These are phyloP conservation scores for Musa acuminata DNA, from an alignment of 176 grass and related monocot genomes.

Conservation along the genomic window DNA sequence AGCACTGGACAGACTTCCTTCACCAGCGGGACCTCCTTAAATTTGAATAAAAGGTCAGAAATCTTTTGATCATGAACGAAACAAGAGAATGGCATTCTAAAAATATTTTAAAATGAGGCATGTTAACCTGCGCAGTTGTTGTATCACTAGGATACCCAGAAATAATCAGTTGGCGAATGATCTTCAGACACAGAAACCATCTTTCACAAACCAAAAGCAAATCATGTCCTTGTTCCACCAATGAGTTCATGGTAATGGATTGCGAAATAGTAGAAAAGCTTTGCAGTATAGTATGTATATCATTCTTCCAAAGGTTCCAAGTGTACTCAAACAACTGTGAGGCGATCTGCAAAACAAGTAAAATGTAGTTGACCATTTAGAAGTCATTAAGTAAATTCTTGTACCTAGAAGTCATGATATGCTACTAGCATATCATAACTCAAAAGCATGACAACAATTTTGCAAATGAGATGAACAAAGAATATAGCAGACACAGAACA, in stretches of 20 bases:
- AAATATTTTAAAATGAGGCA: conserved; percentile 2
- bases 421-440: not conserved
- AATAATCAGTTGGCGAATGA: conserved; percentile 68
- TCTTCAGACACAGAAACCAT: conserved; percentile 88
- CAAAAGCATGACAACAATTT: not conserved
- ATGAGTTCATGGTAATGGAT: conserved; percentile 46
- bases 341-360: conserved; percentile 55
- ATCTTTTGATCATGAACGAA: conserved; percentile 9
- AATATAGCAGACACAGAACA: not conserved
- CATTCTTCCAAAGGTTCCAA: conserved; percentile 94
- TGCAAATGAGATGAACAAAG: not conserved
- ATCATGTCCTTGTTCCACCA: conserved; percentile 56
- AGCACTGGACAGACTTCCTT: conserved; percentile 96
- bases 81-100: not conserved
- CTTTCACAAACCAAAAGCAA: conserved; percentile 73
- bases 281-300: conserved; percentile 81
- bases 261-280: conserved; percentile 77
- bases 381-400: no score
- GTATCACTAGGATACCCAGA: conserved; percentile 84
- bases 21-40: conserved; percentile 83
- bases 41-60: conserved; percentile 21
- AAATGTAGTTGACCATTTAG: not conserved
- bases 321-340: conserved; percentile 87
- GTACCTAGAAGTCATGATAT: no score
- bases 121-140: conserved; percentile 70